These are phyloP conservation scores for Salix koriyanagi DNA, from an alignment of 345 rosid genomes.

Conservation along the genomic window DNA sequence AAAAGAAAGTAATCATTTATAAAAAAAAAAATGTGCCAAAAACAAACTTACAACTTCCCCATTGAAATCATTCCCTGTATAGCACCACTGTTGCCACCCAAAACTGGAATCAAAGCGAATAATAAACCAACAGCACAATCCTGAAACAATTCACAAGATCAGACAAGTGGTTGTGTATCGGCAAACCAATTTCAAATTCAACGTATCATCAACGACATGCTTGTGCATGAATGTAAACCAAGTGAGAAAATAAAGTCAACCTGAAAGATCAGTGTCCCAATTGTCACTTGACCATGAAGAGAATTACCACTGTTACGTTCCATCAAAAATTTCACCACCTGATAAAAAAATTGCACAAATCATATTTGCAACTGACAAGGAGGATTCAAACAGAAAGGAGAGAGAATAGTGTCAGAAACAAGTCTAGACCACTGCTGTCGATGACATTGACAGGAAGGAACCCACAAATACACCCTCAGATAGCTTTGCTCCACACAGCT, in stretches of 20 bases:
- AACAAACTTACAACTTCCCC: constrained; percentile 82
- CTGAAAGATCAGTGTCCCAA: constrained; percentile 97
- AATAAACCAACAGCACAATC: constrained; percentile 95
- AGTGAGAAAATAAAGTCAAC: constrained; percentile 29
- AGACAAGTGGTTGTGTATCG: constrained; percentile 16
- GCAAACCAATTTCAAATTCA: constrained; percentile 5
- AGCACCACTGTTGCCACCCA: constrained; percentile 91
- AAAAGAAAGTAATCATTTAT: not conserved
- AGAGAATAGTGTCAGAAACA: constrained; percentile 5
- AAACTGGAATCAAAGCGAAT: constrained; percentile 90
- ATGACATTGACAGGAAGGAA: constrained; percentile 92
- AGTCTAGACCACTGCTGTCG: constrained; percentile 79
- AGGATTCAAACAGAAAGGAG: constrained; percentile 4
- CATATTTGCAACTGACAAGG: constrained; percentile 5
- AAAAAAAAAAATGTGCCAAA: not conserved
- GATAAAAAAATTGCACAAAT: constrained; percentile 14
- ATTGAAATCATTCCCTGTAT: constrained; percentile 80
- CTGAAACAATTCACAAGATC: constrained; percentile 37
- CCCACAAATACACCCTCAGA: constrained; percentile 97
- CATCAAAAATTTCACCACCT: constrained; percentile 93
- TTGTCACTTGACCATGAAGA: constrained; percentile 95
- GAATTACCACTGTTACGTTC: constrained; percentile 68
- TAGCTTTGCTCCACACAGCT: constrained; percentile 94
- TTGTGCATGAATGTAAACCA: constrained; percentile 5
- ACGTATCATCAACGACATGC: not conserved